Percentiles rank a stretch among this genome's conserved stretches.
Evolutionary conservation across 176 grass and related monocot species (phyloP).

Genomic region (Thalia dealbata): DNA sequence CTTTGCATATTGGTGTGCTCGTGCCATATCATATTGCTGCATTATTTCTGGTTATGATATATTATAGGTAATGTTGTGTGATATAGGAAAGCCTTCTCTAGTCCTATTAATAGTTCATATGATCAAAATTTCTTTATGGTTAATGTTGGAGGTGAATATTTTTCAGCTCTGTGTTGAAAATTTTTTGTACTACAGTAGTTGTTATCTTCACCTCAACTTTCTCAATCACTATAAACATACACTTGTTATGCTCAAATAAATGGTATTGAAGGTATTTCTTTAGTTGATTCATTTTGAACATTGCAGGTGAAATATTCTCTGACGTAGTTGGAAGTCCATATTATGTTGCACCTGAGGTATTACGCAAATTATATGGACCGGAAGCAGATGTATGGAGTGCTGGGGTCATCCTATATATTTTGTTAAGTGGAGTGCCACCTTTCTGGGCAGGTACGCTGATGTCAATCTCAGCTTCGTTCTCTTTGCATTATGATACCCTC

Average conservation of each 20-base stretch:
- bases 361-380: conserved; percentile 90
- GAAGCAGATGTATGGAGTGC: conserved; percentile 99
- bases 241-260: neutral
- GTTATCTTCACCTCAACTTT: neutral
- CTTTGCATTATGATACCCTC: no score
- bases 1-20: no score
- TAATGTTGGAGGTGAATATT: neutral
- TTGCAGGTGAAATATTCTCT: conserved; percentile 67
- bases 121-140: neutral
- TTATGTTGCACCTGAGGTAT: conserved; percentile 94
- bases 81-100: neutral
- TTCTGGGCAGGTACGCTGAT: conserved; percentile 84
- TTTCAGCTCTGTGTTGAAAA: neutral
- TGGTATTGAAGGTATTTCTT: neutral
- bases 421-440: conserved; percentile 92
- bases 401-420: conserved; percentile 95
- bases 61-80: neutral
- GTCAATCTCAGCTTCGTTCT: conserved; percentile 15
- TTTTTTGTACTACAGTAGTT: neutral
- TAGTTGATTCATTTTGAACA: conserved; percentile 1
- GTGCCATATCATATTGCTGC: neutral
- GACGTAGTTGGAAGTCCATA: conserved; percentile 99
- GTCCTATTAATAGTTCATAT: neutral
- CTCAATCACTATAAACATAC: neutral
- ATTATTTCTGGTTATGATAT: neutral